Conservation (phyloP, 352 stramenopile genomes). For the Phytophthora lateralis region DNA sequence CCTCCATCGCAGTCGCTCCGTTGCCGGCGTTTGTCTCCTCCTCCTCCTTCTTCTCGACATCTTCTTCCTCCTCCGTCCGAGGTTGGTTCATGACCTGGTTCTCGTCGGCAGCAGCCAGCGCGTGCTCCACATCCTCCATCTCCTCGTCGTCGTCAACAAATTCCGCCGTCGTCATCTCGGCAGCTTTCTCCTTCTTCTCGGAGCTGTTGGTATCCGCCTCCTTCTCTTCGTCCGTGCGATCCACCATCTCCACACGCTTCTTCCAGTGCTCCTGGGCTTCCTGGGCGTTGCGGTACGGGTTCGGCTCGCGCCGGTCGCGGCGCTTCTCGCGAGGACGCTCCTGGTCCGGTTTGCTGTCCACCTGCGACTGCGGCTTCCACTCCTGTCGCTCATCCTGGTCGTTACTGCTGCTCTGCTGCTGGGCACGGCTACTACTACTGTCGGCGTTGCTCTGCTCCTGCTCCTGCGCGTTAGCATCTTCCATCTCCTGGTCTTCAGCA, state of each 20-base stretch:
- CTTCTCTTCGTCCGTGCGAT: slow-evolving; percentile 56
- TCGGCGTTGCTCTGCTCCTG: slow-evolving; percentile 63
- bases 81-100: slow-evolving; percentile 71
- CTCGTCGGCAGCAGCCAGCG: slow-evolving; percentile 69
- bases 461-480: slow-evolving; percentile 53
- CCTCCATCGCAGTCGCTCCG: slow-evolving; percentile 63
- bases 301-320: slow-evolving; percentile 87
- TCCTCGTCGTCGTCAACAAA: slow-evolving; percentile 71
- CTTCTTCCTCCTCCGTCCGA: slow-evolving; percentile 56
- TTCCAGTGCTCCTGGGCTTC: slow-evolving; percentile 98
- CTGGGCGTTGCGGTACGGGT: slow-evolving; percentile 95
- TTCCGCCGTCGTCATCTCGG: slow-evolving; percentile 62
- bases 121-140: slow-evolving; percentile 68
- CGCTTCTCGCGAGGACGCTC: slow-evolving; percentile 75
- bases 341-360: slow-evolving; percentile 42
- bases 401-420: slow-evolving; percentile 57
- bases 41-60: slow-evolving; percentile 43
- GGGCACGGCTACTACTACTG: slow-evolving; percentile 55
- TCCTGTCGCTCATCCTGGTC: slow-evolving; percentile 63
- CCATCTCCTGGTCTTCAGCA: slow-evolving; percentile 48
- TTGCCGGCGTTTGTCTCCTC: slow-evolving; percentile 42
- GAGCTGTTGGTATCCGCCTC: slow-evolving; percentile 40
- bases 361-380: slow-evolving; percentile 60
- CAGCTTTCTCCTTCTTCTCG: slow-evolving; percentile 38
- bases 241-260: slow-evolving; percentile 92